phyloP scores from a whole-genome alignment of 129 eudicot genomes.

The Pulicaria dysenterica region DNA sequence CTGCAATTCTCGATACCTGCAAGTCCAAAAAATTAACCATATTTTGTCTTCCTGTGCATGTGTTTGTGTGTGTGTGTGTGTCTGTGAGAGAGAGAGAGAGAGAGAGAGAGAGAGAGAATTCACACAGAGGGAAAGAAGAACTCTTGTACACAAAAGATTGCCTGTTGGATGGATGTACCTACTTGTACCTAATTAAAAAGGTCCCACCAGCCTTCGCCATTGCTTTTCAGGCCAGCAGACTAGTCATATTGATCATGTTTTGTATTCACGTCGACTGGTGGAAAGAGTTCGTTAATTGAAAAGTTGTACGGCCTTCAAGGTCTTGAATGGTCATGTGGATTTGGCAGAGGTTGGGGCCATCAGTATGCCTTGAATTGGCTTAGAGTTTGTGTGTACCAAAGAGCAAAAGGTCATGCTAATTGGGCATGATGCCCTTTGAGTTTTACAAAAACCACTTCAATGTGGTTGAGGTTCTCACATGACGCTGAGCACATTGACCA shows the following conservation, averaged over 20 bases:
- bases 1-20: conserved; percentile 9
- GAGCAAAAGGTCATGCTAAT: no score
- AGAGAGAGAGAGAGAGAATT: not conserved
- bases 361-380: no score
- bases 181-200: conserved; percentile 24
- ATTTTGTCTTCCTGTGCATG: not conserved
- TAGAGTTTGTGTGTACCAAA: no score
- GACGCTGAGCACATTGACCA: no score
- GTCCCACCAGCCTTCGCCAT: conserved; percentile 26
- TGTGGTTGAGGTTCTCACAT: no score
- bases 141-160: conserved; percentile 22
- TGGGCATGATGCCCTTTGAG: no score
- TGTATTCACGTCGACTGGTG: not conserved
- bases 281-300: no score
- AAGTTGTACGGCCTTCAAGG: no score
- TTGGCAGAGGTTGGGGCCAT: no score
- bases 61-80: not conserved
- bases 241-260: conserved; percentile 14
- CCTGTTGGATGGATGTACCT: conserved; percentile 33
- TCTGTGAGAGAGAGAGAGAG: not conserved
- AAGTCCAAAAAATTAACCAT: not conserved
- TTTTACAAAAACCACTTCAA: no score
- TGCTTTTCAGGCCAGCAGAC: conserved; percentile 7
- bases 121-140: not conserved
- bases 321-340: no score